phyloP scores from a whole-genome alignment of 2,329 filamentous ascomycete species.

The Hymenoscyphus linearis region DNA sequence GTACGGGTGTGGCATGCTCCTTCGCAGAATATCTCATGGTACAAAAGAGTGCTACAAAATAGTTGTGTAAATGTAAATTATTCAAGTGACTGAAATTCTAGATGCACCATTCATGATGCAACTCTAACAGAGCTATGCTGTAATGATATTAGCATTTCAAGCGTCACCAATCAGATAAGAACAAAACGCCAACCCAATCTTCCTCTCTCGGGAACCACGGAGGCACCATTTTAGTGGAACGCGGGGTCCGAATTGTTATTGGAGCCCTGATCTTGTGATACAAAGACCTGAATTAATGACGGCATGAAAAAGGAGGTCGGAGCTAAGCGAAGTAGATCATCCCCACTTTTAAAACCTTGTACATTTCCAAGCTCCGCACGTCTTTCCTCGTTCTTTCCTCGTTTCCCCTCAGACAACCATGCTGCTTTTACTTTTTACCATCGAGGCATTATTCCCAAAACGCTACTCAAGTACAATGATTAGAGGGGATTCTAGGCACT shows the following conservation, averaged over 20 bases:
- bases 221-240: background rate
- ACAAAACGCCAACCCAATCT: background rate
- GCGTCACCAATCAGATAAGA: background rate
- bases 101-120: background rate
- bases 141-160: background rate
- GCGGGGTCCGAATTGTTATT: background rate
- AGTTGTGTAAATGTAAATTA: background rate
- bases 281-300: background rate
- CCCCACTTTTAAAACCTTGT: background rate
- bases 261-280: background rate
- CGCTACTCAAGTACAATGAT: too few relatives aligned
- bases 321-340: background rate
- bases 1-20: conserved; percentile 36
- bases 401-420: background rate
- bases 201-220: background rate
- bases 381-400: too few relatives aligned
- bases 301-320: background rate
- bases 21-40: background rate
- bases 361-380: background rate
- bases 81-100: too few relatives aligned
- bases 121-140: background rate
- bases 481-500: too few relatives aligned
- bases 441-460: background rate
- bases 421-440: background rate
- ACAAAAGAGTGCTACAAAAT: background rate